phyloP scores from a whole-genome alignment of 2,329 filamentous ascomycete species.

The Pyrenophora graminea region DNA sequence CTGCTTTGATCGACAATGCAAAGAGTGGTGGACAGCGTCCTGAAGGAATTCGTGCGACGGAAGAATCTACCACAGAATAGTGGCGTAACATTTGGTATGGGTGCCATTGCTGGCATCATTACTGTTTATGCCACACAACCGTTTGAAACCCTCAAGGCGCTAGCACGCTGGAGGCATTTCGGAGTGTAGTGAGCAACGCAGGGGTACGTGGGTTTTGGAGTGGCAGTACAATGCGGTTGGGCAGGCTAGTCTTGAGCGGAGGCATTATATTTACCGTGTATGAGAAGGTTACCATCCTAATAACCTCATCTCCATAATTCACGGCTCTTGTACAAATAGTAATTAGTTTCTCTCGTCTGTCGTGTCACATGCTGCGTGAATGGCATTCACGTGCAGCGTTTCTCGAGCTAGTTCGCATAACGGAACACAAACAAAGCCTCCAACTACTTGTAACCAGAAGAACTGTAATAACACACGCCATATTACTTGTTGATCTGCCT shows the following conservation, averaged over 20 bases:
- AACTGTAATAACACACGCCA: too few species aligned
- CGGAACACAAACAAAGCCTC: too few species aligned
- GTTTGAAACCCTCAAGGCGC: conserved; percentile 51
- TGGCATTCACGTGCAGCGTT: too few species aligned
- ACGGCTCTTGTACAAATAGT: too few species aligned
- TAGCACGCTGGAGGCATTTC: conserved; percentile 29
- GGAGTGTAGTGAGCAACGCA: conserved; percentile 25
- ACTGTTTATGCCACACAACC: conserved; percentile 52
- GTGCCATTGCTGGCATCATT: conserved; percentile 35
- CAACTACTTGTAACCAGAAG: too few species aligned
- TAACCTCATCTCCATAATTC: conserved; percentile 8
- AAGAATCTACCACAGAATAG: conserved; percentile 29
- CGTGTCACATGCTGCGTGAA: too few species aligned
- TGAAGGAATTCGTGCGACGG: conserved; percentile 44
- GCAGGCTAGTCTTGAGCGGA: conserved; percentile 36
- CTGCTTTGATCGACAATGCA: conserved; percentile 40
- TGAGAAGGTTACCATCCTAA: conserved; percentile 29
- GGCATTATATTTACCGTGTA: conserved; percentile 42
- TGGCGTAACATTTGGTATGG: conserved; percentile 31
- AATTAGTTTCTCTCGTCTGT: too few species aligned
- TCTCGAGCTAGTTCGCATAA: too few species aligned
- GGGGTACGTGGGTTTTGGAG: conserved; percentile 38
- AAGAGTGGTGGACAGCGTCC: conserved; percentile 25
- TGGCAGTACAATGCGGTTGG: conserved; percentile 36
- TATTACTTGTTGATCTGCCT: too few species aligned